Percentiles rank a stretch among this genome's conserved stretches.
Evolutionary conservation across 2,329 filamentous ascomycete genomes (phyloP).

Genomic region (Fusarium odoratissimum): DNA sequence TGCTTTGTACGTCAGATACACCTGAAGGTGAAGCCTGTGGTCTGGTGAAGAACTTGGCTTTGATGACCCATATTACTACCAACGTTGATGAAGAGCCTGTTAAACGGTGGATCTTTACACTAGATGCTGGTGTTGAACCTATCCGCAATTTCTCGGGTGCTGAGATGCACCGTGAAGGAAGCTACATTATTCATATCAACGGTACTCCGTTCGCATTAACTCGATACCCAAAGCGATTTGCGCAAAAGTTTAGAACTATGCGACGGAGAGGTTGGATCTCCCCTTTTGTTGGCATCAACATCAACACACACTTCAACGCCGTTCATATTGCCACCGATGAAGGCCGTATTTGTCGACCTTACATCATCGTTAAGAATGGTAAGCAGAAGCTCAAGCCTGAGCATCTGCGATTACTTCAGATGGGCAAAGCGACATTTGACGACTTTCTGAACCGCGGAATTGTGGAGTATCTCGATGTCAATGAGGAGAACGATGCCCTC

Average conservation of each 20-base stretch:
- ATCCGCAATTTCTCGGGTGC: slow-evolving; percentile 78
- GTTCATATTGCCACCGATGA: slow-evolving; percentile 98
- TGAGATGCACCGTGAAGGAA: slow-evolving; percentile 85
- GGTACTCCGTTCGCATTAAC: slow-evolving; percentile 93
- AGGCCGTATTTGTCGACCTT: slow-evolving; percentile 92
- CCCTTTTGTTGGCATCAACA: slow-evolving; percentile 95
- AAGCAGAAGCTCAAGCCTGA: slow-evolving; percentile 82
- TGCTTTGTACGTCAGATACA: slow-evolving; percentile 97
- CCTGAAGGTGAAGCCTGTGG: slow-evolving; percentile 99
- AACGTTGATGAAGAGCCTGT: slow-evolving; percentile 94
- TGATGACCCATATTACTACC: slow-evolving; percentile 99
- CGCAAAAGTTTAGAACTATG: slow-evolving; percentile 85
- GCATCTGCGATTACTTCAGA: slow-evolving; percentile 84
- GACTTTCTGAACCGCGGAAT: slow-evolving; percentile 91
- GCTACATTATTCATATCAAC: slow-evolving; percentile 94
- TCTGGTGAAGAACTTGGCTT: slow-evolving; percentile 94
- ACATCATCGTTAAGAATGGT: slow-evolving; percentile 93
- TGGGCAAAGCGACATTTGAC: slow-evolving; percentile 89
- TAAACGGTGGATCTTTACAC: slow-evolving; percentile 83
- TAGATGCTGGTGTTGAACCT: slow-evolving; percentile 85
- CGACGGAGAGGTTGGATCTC: slow-evolving; percentile 92
- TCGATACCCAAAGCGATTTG: slow-evolving; percentile 85
- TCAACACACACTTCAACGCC: slow-evolving; percentile 91
- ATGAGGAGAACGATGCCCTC: slow-evolving; percentile 96
- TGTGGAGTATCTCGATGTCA: slow-evolving; percentile 96